Base-by-base conservation (phyloP, 108 stramenopile species). In the Stephanodiscus triporus region DNA sequence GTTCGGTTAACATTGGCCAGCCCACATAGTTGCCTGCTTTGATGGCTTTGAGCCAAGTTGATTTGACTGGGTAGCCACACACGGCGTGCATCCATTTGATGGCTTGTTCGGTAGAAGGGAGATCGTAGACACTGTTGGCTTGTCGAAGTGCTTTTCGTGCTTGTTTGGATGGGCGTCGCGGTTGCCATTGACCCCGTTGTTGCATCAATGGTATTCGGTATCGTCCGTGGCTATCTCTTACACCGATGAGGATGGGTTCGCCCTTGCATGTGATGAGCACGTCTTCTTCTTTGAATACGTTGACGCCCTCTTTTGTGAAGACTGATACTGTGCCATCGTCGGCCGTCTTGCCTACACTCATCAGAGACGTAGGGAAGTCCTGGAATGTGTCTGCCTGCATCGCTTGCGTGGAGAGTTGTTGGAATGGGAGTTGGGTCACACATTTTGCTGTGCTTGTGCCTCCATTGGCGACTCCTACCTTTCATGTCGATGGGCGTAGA, bases 81-180 rank as follows among this genome's bases (percentile, higher is more conserved):
- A 16, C n/a, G 6, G 66, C 66, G 23, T 68, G 49, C 38, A 63
- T 30, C 60, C 60, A 62, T n/a, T 36, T 30, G 30, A 62, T 62
- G 60, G 32, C 68, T 26, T 70, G 37, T 23, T 72, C 70, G 17
- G 47, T 61, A 2, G 72, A 73, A 22, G 72, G 72, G 5, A 73
- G 36, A 26, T 63, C 62, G 23, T 73, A 63, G 20, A 73, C 72
- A 30, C 70, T 61, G 60, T 72, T 61, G 45, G 68, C 68, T 58
- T 58, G 38, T 42, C 40, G 27, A 2, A 70, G 56, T 40, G 40
- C 56, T 43, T 38, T 40, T 16, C 32, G 29, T 9, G 56, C 34
- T 9, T 36, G 7, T 26, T 38, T 58, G 36, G 19, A 36, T 22
- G 68, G 62, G 17, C 9, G 17, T 4, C 51, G 47, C 50, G 51